Base-by-base conservation (phyloP, 805 yeast species). In the Metschnikowia proteae region DNA sequence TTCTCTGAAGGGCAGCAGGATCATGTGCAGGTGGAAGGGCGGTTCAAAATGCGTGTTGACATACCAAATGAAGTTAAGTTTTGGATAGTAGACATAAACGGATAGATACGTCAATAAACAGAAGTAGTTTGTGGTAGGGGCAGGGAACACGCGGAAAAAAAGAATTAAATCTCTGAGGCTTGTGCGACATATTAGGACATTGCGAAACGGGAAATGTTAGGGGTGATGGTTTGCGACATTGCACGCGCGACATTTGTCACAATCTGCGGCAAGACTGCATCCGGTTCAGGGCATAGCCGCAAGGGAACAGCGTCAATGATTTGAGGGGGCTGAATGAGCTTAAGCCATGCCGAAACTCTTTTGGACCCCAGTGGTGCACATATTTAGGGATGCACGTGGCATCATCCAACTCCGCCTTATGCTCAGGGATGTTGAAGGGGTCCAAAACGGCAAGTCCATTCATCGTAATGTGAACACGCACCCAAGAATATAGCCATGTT, bases 41-140 rank as follows among this genome's bases (percentile, higher is more conserved):
- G 25, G 13, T 22, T n/a, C 22, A 32, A 6, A 9, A 13, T 47
- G 26, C 5, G 9, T 26, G n/a, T 6, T 9, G 6, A 72, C 81
- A 48, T 75, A 77, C 81, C 83, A 76, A 86, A 84, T 51, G 89
- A 81, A 74, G 82, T 85, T 68, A 86, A 77, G 79, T 86, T 86
- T 80, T 92, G 95, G 82, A 92, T 88, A 75, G 97, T 88, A 77
- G 91, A 80, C 88, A 83, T 83, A 80, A 49, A 56, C 53, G 56
- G 58, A 55, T 46, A 47, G 38, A 47, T 29, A 50, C 49, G 49
- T 51, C 51, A 51, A 38, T 51, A 51, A 47, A 43, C 36, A 51
- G 40, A 37, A 33, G 49, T 33, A 36, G 50, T 43, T 39, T 37
- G 41, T 35, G 31, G 43, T 37, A 42, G 41, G 47, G 34, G 43